Percentiles rank a stretch among this genome's conserved stretches.
Evolutionary conservation across 805 yeast species (phyloP).

Genomic region (Yamadazyma phyllophila): DNA sequence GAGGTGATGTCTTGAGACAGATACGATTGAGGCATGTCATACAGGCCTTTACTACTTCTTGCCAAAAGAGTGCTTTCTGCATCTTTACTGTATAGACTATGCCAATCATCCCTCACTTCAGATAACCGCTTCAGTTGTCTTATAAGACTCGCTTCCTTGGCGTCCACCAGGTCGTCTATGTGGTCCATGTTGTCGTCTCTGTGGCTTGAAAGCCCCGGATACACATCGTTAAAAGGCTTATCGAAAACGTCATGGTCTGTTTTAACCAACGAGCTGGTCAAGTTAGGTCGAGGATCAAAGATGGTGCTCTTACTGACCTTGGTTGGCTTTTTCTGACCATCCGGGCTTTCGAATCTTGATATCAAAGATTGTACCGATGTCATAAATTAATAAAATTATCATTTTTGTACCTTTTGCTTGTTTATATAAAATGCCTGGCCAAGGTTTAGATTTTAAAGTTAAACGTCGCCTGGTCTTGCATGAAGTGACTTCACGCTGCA

Average conservation of each 20-base stretch:
- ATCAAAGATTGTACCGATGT: slow-evolving; percentile 10
- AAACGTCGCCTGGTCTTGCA: slow-evolving; percentile 5
- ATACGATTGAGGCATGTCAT: not conserved
- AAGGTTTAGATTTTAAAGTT: not conserved
- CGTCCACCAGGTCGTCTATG: not conserved
- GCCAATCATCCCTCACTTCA: slow-evolving; percentile 2
- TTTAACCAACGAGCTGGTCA: not conserved
- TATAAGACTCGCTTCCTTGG: not conserved
- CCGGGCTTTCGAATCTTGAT: slow-evolving; percentile 8
- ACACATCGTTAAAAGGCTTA: not conserved
- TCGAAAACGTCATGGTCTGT: slow-evolving; percentile 3
- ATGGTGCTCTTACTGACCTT: slow-evolving; percentile 3
- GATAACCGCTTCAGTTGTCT: slow-evolving; percentile 4
- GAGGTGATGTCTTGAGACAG: not conserved
- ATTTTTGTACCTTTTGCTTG: not conserved
- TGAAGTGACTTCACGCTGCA: slow-evolving; percentile 36
- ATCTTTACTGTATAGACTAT: slow-evolving; percentile 1
- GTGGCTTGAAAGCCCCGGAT: not conserved
- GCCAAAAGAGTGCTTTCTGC: not conserved
- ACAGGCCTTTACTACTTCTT: not conserved
- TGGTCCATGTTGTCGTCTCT: not conserved
- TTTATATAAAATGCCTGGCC: not conserved
- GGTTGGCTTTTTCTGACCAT: not conserved
- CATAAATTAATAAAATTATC: not conserved
- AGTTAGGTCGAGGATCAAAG: slow-evolving; percentile 8